Percentiles rank a stretch among this genome's conserved stretches.
Conservation (phyloP, 2,329 filamentous ascomycete genomes). For the Ceratocystis colombiana region DNA sequence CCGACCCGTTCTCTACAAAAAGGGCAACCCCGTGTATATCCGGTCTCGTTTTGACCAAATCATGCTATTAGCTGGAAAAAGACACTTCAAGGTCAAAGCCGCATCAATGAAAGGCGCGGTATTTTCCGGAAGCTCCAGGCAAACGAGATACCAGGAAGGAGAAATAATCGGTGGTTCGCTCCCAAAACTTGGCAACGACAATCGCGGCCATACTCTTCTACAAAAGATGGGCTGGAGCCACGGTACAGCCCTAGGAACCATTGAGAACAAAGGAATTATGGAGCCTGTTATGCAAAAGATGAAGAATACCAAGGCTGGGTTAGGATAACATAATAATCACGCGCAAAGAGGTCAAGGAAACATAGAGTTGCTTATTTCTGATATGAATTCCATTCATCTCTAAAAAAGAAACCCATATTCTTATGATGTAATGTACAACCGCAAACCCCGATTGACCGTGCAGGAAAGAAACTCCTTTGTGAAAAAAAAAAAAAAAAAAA, state of each 20-base stretch:
- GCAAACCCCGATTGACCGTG: slow-evolving; percentile 59
- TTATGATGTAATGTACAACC: slow-evolving; percentile 61
- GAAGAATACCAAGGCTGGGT: slow-evolving; percentile 72
- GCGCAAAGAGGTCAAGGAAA: neutral
- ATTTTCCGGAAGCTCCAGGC: slow-evolving; percentile 27
- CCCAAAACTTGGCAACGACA: slow-evolving; percentile 71
- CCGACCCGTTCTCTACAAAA: slow-evolving; percentile 57
- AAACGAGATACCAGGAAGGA: slow-evolving; percentile 48
- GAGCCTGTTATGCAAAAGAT: slow-evolving; percentile 79
- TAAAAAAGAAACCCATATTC: slow-evolving; percentile 45
- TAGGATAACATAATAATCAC: slow-evolving; percentile 45
- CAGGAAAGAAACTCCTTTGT: slow-evolving; percentile 50
- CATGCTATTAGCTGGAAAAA: slow-evolving; percentile 8
- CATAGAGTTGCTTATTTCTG: slow-evolving; percentile 31
- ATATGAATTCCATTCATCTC: slow-evolving; percentile 52
- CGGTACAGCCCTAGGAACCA: slow-evolving; percentile 71
- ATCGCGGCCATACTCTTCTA: slow-evolving; percentile 75
- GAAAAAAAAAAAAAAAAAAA: slow-evolving; percentile 35
- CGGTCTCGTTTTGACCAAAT: slow-evolving; percentile 2
- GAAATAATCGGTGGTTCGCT: slow-evolving; percentile 79
- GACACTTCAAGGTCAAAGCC: slow-evolving; percentile 22
- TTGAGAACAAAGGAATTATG: slow-evolving; percentile 78
- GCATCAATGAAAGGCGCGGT: neutral
- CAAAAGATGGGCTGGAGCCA: slow-evolving; percentile 96
- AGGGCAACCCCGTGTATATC: neutral